A percentile compares a stretch with the other conserved stretches of the same genome.
phyloP scores from a whole-genome alignment of 2,329 filamentous ascomycete genomes.

The Alternaria longipes region DNA sequence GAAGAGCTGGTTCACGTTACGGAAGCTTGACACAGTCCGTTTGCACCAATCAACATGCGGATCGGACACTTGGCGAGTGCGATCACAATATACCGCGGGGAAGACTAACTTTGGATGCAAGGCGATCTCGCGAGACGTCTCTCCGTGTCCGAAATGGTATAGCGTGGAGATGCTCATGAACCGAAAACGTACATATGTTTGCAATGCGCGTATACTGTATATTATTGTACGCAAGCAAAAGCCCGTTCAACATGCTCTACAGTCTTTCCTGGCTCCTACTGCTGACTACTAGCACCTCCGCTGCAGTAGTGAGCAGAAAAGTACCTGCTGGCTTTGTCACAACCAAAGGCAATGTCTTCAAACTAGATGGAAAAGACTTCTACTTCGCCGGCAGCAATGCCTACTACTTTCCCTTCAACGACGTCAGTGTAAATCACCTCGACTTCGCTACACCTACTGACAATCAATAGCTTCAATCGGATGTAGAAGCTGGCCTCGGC shows the following conservation, averaged over 20 bases:
- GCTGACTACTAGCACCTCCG: constrained; percentile 27
- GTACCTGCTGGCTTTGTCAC: constrained; percentile 58
- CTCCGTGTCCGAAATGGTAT: constrained; percentile 19
- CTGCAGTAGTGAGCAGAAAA: constrained; percentile 16
- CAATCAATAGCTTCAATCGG: constrained; percentile 54
- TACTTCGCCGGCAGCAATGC: constrained; percentile 67
- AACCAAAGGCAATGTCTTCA: constrained; percentile 61
- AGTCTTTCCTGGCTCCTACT: constrained; percentile 19
- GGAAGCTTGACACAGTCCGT: constrained; percentile 7
- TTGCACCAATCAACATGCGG: constrained; percentile 19
- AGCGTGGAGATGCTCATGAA: constrained; percentile 5
- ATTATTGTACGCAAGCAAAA: neutral
- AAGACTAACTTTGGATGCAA: neutral
- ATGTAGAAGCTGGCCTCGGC: constrained; percentile 58
- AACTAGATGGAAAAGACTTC: constrained; percentile 64
- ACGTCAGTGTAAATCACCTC: constrained; percentile 46
- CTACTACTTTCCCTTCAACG: constrained; percentile 65
- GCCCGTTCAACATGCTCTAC: constrained; percentile 9
- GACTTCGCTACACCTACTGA: neutral
- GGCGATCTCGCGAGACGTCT: neutral
- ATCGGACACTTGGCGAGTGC: constrained; percentile 2
- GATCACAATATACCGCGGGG: constrained; percentile 19
- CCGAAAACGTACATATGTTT: constrained; percentile 2
- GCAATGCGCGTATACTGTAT: neutral
- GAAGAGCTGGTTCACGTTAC: constrained; percentile 12